phyloP scores from a whole-genome alignment of 2,329 filamentous ascomycete genomes.

The Colletotrichum agaves region DNA sequence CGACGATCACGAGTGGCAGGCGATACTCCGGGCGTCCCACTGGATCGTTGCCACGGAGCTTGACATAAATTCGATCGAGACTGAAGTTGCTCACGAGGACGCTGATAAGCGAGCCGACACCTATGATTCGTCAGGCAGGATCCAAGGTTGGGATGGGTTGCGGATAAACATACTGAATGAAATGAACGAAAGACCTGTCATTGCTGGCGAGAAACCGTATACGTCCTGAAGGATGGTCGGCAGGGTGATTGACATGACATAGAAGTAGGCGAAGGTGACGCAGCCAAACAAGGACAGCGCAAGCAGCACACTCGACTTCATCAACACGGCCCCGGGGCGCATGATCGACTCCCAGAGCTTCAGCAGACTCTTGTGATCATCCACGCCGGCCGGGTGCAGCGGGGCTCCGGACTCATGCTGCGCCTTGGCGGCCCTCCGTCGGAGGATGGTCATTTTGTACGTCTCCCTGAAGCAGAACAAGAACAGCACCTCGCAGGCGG shows the following conservation, averaged over 20 bases:
- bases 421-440: conserved; percentile 51
- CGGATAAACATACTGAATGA: conserved; percentile 58
- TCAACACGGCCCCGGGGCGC: conserved; percentile 59
- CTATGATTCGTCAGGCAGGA: conserved; percentile 46
- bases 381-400: conserved; percentile 24
- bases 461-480: conserved; percentile 67
- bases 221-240: conserved; percentile 59
- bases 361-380: conserved; percentile 41
- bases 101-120: conserved; percentile 58
- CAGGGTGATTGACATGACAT: conserved; percentile 64
- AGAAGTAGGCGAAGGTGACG: conserved; percentile 63
- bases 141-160: too few relatives aligned
- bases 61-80: conserved; percentile 65
- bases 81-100: conserved; percentile 60
- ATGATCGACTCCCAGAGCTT: conserved; percentile 54
- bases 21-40: conserved; percentile 64
- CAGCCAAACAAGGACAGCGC: conserved; percentile 57
- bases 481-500: conserved; percentile 61
- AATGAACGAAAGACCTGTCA: conserved; percentile 64
- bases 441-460: conserved; percentile 67
- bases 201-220: conserved; percentile 61
- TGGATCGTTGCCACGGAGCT: conserved; percentile 52
- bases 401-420: conserved; percentile 43
- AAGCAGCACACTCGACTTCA: conserved; percentile 64
- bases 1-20: conserved; percentile 62